Conservation (phyloP, 371 early-diverging fungal genomes). For the Rhizopus delemar region DNA sequence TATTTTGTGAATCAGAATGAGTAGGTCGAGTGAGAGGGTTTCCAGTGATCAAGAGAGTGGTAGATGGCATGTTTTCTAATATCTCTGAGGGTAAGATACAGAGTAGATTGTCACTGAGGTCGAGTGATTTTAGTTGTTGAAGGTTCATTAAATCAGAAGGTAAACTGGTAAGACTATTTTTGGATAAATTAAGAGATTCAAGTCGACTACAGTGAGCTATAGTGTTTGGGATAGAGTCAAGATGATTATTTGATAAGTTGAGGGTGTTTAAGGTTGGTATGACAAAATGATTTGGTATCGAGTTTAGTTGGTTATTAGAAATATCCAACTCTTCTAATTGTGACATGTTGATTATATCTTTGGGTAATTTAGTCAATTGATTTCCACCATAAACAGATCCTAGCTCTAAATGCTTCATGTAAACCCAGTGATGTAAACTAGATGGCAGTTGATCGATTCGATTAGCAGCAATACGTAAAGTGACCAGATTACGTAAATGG, state of each 20-base stretch:
- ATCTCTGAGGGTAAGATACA: slow-evolving; percentile 66
- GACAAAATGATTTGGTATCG: slow-evolving; percentile 36
- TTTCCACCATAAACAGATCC: slow-evolving; percentile 70
- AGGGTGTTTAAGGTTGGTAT: slow-evolving; percentile 34
- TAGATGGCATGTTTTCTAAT: slow-evolving; percentile 53
- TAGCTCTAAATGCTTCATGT: slow-evolving; percentile 56
- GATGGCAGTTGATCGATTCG: slow-evolving; percentile 48
- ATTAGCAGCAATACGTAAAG: slow-evolving; percentile 57
- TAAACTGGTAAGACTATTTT: slow-evolving; percentile 59
- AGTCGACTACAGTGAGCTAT: slow-evolving; percentile 49
- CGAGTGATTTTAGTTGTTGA: slow-evolving; percentile 54
- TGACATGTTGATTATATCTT: slow-evolving; percentile 48
- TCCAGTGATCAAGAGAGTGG: slow-evolving; percentile 59
- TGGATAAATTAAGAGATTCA: slow-evolving; percentile 52
- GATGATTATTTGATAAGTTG: slow-evolving; percentile 55
- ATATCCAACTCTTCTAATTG: slow-evolving; percentile 55
- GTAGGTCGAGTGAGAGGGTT: slow-evolving; percentile 64
- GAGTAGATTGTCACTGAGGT: slow-evolving; percentile 62
- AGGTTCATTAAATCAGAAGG: slow-evolving; percentile 61
- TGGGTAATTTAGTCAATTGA: slow-evolving; percentile 45
- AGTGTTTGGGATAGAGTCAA: slow-evolving; percentile 59
- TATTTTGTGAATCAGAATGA: slow-evolving; percentile 36
- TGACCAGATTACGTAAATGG: slow-evolving; percentile 45
- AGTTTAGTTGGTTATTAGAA: slow-evolving; percentile 54
- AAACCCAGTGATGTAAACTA: slow-evolving; percentile 38